These are phyloP conservation scores for Plasmodium cynomolgi DNA, from an alignment of 169 alveolate species.

Conservation along the genomic window DNA sequence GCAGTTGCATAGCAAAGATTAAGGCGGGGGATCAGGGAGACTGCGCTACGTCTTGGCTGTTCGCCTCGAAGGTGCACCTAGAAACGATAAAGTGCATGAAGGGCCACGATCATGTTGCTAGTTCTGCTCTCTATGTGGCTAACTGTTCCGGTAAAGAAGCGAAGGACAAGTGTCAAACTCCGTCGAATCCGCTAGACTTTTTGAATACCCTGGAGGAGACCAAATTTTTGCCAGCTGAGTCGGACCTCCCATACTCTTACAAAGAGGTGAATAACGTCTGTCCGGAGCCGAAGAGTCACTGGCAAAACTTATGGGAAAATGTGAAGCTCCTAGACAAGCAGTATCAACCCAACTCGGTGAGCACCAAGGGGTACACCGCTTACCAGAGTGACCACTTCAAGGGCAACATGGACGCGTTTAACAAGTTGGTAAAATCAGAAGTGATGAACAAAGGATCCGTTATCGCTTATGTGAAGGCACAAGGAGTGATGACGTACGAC, in stretches of 20 bases:
- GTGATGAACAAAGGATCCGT: conserved; percentile 69
- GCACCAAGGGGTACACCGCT: background rate
- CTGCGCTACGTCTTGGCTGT: conserved; percentile 74
- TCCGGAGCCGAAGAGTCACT: background rate
- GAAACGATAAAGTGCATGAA: conserved; percentile 68
- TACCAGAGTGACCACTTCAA: background rate
- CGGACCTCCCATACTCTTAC: background rate
- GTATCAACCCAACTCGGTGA: background rate
- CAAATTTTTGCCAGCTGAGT: background rate
- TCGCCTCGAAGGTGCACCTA: conserved; percentile 66
- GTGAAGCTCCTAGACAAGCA: background rate
- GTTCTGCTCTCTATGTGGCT: conserved; percentile 16
- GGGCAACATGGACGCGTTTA: conserved; percentile 14
- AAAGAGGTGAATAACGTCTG: background rate
- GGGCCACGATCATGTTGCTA: background rate
- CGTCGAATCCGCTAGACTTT: conserved; percentile 7
- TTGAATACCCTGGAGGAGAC: background rate
- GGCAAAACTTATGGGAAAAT: background rate
- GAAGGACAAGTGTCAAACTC: background rate
- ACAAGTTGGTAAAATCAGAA: conserved; percentile 27
- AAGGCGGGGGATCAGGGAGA: conserved; percentile 10
- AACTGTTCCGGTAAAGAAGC: background rate
- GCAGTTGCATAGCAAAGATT: background rate
- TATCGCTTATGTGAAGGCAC: conserved; percentile 48
- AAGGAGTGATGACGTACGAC: conserved; percentile 22